Evolutionary conservation across 1,139 yeast genomes (phyloP), one percentile per base, ranked within the genome.

Genomic region (Sugiyamaella grinbergsii): DNA sequence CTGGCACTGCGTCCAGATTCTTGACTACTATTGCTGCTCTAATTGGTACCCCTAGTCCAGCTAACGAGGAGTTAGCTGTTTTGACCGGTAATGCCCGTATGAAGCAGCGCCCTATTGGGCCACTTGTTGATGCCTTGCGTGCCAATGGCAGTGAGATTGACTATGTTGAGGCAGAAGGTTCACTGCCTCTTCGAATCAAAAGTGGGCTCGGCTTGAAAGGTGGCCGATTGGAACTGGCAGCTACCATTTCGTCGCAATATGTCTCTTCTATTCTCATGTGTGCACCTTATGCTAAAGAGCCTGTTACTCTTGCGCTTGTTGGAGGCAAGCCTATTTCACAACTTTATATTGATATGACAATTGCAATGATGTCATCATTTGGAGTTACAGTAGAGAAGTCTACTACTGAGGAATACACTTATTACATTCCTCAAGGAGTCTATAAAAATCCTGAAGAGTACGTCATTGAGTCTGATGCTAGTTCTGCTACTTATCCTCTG

Each of bases 271-370:
- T 93, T 51, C 79, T 93, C 63, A 91, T 93, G 96, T 87, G 96
- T 70, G 98, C 99, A 38, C 99, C 99, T 45, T 93, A 90, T 65
- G 98, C 98, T 18, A 73, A 82, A 52, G 78, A 81, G 56, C 95
- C 96, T 5, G 95, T 91, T 18, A 90, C 96, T 5, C 78, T 93
- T 64, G 74, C 94, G 6, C 77, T 93, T 52, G 93, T 87, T 29
- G 98, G 98, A 33, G 98, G 98, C 39, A 91, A 91, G 68, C 98
- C 98, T 61, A 89, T 93, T 58, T 91, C 98, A 18, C 95, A 89
- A 68, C 78, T 93, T 59, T 93, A 93, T 75, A 90, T 93, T 60
- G 97, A 91, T 65, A 93, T 93, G 98, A 94, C 99, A 2, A 84
- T 91, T 58, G 83, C 86, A 48, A 88, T 93, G 96, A 93, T 93